Conservation (phyloP, 106 monocot species). For the Dendrobium catenatum region DNA sequence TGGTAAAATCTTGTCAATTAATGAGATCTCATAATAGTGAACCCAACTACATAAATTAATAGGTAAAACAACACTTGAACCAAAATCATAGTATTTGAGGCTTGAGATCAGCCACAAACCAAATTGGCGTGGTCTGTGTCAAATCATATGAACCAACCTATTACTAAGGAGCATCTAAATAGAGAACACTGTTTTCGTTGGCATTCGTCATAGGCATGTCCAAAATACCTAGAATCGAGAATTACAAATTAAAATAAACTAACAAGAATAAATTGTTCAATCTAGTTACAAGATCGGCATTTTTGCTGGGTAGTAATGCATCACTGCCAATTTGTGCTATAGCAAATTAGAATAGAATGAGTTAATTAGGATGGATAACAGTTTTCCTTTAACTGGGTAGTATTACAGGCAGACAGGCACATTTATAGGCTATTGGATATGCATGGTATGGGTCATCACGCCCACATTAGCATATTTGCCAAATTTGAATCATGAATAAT, state of each 20-base stretch:
- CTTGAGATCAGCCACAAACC: background rate
- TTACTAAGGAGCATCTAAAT: background rate
- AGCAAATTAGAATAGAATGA: background rate
- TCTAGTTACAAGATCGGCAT: background rate
- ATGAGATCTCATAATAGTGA: background rate
- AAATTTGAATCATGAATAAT: background rate
- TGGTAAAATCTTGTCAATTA: background rate
- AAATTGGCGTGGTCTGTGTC: background rate
- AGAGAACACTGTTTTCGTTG: background rate
- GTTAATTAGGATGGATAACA: background rate
- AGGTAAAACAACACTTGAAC: background rate
- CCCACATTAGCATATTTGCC: background rate
- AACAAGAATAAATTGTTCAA: background rate
- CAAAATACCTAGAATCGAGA: background rate
- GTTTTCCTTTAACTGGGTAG: background rate
- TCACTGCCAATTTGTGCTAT: background rate
- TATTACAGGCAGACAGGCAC: background rate
- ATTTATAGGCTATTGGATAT: background rate
- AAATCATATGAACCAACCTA: background rate
- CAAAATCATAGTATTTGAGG: background rate
- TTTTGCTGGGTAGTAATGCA: background rate
- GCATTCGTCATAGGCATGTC: background rate
- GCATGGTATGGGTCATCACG: background rate
- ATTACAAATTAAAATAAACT: background rate
- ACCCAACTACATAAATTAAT: background rate